These are phyloP conservation scores for Pichia membranifaciens DNA, from an alignment of 805 yeast species.

Conservation along the genomic window DNA sequence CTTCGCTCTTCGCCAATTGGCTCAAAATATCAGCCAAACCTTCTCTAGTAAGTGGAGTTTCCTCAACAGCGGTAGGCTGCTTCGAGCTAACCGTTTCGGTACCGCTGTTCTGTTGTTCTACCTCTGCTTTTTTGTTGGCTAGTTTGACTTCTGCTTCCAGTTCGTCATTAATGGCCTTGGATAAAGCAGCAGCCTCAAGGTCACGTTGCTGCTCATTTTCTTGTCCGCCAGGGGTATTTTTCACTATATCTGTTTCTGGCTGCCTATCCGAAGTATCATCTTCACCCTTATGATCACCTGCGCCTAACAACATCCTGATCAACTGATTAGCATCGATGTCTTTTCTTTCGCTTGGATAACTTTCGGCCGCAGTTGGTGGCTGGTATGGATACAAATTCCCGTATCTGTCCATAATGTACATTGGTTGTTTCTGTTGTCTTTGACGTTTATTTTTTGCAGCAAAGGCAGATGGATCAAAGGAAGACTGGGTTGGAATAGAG, in stretches of 20 bases:
- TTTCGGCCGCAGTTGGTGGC: neutral
- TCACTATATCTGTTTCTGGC: neutral
- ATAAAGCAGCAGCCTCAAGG: neutral
- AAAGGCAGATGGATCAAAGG: neutral
- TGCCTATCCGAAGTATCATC: no score
- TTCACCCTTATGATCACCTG: neutral
- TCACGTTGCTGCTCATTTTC: neutral
- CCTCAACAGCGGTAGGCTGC: neutral
- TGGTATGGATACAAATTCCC: slow-evolving; percentile 12
- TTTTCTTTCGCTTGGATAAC: neutral
- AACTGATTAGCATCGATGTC: slow-evolving; percentile 10
- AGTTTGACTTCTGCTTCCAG: slow-evolving; percentile 1
- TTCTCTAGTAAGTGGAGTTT: slow-evolving; percentile 11
- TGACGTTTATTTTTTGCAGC: neutral
- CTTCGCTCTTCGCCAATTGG: neutral
- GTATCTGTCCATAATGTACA: slow-evolving; percentile 12
- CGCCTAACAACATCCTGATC: slow-evolving; percentile 10
- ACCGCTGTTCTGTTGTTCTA: neutral
- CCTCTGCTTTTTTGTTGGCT: neutral
- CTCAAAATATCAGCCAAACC: slow-evolving; percentile 11
- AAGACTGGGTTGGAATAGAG: neutral
- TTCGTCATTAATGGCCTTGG: neutral
- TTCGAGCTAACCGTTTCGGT: neutral
- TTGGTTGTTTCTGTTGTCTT: slow-evolving; percentile 8
- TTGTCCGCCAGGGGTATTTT: neutral